These are phyloP conservation scores for Vararia minispora DNA, from an alignment of 768 basidiomycete genomes.

Conservation along the genomic window DNA sequence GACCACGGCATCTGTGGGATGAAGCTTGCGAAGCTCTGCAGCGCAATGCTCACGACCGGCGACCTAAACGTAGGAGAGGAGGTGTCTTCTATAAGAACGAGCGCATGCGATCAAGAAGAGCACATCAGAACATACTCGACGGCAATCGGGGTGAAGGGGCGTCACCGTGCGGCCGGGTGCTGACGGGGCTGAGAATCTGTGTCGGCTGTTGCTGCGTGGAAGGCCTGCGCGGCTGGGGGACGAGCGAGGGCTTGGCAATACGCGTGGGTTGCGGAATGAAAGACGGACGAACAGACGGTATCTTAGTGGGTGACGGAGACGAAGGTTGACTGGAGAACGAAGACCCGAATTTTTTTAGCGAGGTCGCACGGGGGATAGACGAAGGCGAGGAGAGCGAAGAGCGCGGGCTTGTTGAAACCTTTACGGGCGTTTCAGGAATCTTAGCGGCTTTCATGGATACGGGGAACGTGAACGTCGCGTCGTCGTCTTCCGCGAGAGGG, in stretches of 20 bases:
- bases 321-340: slow-evolving; percentile 15
- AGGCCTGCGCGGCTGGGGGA: slow-evolving; percentile 40
- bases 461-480: slow-evolving; percentile 14
- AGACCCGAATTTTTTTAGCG: slow-evolving; percentile 24
- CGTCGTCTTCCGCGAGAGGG: slow-evolving; percentile 15
- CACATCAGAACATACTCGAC: slow-evolving; percentile 8
- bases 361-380: slow-evolving; percentile 37
- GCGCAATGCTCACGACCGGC: slow-evolving; percentile 39
- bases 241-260: slow-evolving; percentile 39
- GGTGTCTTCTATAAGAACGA: slow-evolving; percentile 16
- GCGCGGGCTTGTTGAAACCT: background rate
- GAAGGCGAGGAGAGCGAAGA: slow-evolving; percentile 28
- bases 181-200: background rate
- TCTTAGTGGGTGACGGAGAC: slow-evolving; percentile 26
- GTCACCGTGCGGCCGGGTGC: background rate
- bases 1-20: slow-evolving; percentile 42
- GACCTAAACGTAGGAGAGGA: slow-evolving; percentile 36
- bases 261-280: slow-evolving; percentile 40
- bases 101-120: slow-evolving; percentile 24
- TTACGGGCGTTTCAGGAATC: background rate
- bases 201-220: slow-evolving; percentile 9
- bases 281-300: slow-evolving; percentile 19
- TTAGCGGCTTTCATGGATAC: slow-evolving; percentile 14
- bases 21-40: slow-evolving; percentile 50
- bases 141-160: background rate